Evolutionary conservation across 306 rosid species (phyloP).

Genomic region (Morella rubra): DNA sequence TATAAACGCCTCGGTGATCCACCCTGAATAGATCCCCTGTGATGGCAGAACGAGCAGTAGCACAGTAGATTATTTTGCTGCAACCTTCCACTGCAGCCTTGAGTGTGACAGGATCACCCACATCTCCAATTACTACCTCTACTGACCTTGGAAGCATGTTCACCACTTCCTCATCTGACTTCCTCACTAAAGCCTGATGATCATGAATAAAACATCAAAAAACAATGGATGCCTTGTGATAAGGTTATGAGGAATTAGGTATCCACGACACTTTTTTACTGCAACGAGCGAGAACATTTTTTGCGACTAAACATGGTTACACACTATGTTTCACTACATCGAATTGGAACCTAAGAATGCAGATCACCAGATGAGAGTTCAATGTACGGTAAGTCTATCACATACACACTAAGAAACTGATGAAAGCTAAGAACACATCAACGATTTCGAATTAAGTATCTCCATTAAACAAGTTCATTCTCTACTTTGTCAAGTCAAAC

Average conservation of each 20-base stretch:
- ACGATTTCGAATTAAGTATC: neutral
- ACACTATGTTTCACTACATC: neutral
- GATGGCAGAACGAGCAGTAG: constrained; percentile 88
- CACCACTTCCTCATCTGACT: constrained; percentile 61
- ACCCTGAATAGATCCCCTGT: constrained; percentile 90
- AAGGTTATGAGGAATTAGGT: neutral
- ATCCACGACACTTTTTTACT: neutral
- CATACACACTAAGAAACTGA: neutral
- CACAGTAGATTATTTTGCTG: constrained; percentile 87
- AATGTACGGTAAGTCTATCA: neutral
- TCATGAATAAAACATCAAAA: constrained; percentile 3
- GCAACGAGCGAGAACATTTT: neutral
- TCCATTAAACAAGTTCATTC: neutral
- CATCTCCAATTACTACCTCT: constrained; percentile 77
- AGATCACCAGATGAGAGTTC: neutral
- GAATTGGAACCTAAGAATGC: too few relatives aligned
- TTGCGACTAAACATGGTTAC: neutral
- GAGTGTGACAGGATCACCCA: constrained; percentile 75
- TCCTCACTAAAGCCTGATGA: constrained; percentile 80
- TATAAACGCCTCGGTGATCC: constrained; percentile 84
- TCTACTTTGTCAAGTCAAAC: neutral
- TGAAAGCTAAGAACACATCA: neutral
- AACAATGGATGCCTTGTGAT: neutral
- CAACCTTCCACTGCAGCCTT: constrained; percentile 69
- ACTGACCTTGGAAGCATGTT: constrained; percentile 91